Base-by-base conservation (phyloP, 176 grass and related monocot genomes). In the Eremochloa ophiuroides region DNA sequence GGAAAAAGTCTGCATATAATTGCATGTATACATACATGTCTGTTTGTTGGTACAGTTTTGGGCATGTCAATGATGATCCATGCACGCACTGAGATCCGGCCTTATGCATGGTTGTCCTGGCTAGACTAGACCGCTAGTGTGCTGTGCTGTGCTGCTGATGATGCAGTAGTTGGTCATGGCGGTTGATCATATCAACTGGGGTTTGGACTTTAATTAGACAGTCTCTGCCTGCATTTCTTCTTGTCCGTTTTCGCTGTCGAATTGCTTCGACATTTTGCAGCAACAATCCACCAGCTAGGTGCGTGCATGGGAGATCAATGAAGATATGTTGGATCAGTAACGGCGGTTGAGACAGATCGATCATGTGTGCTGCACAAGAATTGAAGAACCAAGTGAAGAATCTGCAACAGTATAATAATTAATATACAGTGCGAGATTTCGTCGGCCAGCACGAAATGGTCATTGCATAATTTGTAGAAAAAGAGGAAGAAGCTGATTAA, bases 1-100 rank as follows among this genome's bases (percentile, higher is more conserved):
- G 48, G 70, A 63, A 63, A 50, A 77, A 26, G 71, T 8, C 28
- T 79, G 41, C 76, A 79, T 79, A 79, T 66, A 79, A 79, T 35
- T 76, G 30, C 18, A 53, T 26, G 60, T 38, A 64, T 25, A 41
- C 26, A 42, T 56, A 41, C 42, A 62, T 62, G 62, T 75, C 70
- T 58, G 61, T 74, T 55, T 80, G 38, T 51, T 30, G 69, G 72
- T 73, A 40, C 20, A 35, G 28, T 51, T 47, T 64, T 59, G 59
- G 53, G 55, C 76, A 62, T 77, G 55, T 62, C n/a, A n/a, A n/a
- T n/a, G 56, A 33, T 53, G 63, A 65, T 63, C 48, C 35, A 33
- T 37, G 35, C 48, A 22, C 0, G 25, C 66, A 69, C 63, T 79
- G 77, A 76, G 51, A 87, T 87, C 62, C 4, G 34, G 13, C 0